Percentiles rank a stretch among this genome's conserved stretches.
These are phyloP conservation scores for Heliocybe sulcata DNA, from an alignment of 1,284 basidiomycete species.

Conservation along the genomic window DNA sequence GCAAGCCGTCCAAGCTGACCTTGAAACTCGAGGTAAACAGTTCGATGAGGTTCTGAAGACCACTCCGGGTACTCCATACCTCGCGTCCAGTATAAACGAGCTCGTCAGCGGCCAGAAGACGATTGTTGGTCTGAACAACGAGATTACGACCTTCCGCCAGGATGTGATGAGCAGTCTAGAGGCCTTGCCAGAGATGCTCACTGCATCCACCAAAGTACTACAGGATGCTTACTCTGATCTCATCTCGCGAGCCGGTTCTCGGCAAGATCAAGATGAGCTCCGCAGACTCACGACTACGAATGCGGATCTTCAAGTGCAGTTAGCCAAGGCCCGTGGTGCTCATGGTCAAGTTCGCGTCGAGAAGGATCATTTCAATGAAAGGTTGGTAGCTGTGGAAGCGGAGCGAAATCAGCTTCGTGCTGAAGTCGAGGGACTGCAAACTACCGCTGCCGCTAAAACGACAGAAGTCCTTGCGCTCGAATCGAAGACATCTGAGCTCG, in stretches of 20 bases:
- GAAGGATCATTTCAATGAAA: slow-evolving; percentile 64
- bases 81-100: slow-evolving; percentile 38
- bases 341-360: slow-evolving; percentile 77
- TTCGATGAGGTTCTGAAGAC: slow-evolving; percentile 21
- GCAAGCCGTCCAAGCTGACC: slow-evolving; percentile 21
- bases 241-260: slow-evolving; percentile 43
- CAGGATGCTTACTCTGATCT: slow-evolving; percentile 59
- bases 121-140: slow-evolving; percentile 38
- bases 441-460: slow-evolving; percentile 32
- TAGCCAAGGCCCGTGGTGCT: slow-evolving; percentile 66
- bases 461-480: slow-evolving; percentile 42
- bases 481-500: slow-evolving; percentile 51
- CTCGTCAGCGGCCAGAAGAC: slow-evolving; percentile 35
- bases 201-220: slow-evolving; percentile 44
- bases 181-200: slow-evolving; percentile 50
- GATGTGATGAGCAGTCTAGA: slow-evolving; percentile 45
- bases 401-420: slow-evolving; percentile 54
- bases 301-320: slow-evolving; percentile 58
- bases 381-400: slow-evolving; percentile 46
- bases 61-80: slow-evolving; percentile 21
- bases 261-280: slow-evolving; percentile 63
- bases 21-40: neutral
- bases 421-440: slow-evolving; percentile 49
- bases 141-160: slow-evolving; percentile 41
- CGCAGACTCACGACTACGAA: slow-evolving; percentile 44